Base-by-base conservation (phyloP, 192 early-diverging fungal genomes). In the Gamsiella multidivaricata region DNA sequence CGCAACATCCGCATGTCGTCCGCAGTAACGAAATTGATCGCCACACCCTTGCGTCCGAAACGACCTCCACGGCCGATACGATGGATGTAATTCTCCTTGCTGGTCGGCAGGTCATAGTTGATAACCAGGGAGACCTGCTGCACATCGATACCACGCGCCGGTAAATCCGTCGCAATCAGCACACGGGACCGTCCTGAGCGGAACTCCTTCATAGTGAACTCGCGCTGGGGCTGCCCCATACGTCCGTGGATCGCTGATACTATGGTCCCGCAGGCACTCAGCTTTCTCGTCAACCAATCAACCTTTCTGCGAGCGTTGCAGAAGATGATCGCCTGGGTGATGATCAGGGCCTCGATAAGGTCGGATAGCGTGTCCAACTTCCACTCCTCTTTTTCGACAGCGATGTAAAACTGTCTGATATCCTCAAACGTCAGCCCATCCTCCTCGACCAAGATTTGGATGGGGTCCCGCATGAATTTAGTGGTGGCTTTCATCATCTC, bases 31-130 rank as follows among this genome's bases (percentile, higher is more conserved):
- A 99, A 97, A 89, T 98, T 98, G 89, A 98, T 97, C 50, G 96
- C 94, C 59, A 99, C 96, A 86, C 97, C 96, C 90, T 97, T 98
- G 71, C 96, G 93, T 66, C 97, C 97, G 86, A 98, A 99, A 87
- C 96, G 96, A 84, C 97, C 96, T 85, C 94, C 92, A 87, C 96
- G 93, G 87, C 97, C 97, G 80, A 99, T 99, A 68, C 96, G 91
- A 87, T 99, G 97, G 68, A 99, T 95, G 86, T 99, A 99, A 90
- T 97, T 98, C 86, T 98, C 97, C 61, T 87, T 87, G 84, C 94
- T 95, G 79, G 90, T 85, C 45, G 97, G 96, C 33, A 98, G 85
- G 81, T 99, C 97, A 85, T 97, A 99, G 93, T 81, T 75, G 39
- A 81, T 81, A 39, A 81, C 97, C 69, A 99, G 88, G 28, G 96